Conservation (phyloP, 805 yeast species). For the Wickerhamiella cacticola region DNA sequence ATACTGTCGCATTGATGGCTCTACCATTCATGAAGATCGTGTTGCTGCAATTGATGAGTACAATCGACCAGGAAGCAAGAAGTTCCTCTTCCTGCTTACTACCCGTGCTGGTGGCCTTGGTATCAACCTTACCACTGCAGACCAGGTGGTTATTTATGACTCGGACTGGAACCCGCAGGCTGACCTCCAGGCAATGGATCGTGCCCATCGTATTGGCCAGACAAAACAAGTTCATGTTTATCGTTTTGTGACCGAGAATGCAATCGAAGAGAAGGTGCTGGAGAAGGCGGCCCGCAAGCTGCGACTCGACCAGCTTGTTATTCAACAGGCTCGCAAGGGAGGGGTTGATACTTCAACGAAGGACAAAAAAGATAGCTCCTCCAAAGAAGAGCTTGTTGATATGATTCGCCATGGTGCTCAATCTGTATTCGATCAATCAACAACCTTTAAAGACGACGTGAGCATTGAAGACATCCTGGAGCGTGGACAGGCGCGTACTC, state of each 20-base stretch:
- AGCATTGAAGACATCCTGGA: constrained; percentile 64
- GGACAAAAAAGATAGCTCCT: constrained; percentile 23
- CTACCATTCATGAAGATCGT: constrained; percentile 87
- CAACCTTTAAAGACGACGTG: constrained; percentile 32
- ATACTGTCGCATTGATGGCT: constrained; percentile 89
- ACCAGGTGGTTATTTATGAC: constrained; percentile 85
- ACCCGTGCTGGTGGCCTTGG: constrained; percentile 99
- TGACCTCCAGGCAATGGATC: constrained; percentile 91
- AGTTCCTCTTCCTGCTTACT: constrained; percentile 74
- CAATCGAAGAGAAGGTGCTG: constrained; percentile 90
- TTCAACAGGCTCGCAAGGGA: constrained; percentile 65
- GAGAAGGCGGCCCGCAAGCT: constrained; percentile 94
- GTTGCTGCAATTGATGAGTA: constrained; percentile 85
- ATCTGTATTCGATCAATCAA: constrained; percentile 52
- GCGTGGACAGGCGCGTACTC: constrained; percentile 73
- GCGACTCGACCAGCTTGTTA: constrained; percentile 84
- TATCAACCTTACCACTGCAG: constrained; percentile 87
- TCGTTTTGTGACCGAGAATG: constrained; percentile 88
- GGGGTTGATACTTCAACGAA: constrained; percentile 18
- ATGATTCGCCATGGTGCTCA: constrained; percentile 98
- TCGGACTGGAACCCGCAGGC: constrained; percentile 96
- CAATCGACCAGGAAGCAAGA: constrained; percentile 65
- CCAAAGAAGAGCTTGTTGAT: constrained; percentile 72
- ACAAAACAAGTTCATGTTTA: constrained; percentile 88
- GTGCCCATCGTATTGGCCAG: constrained; percentile 92